Percentiles rank a stretch among this genome's conserved stretches.
Evolutionary conservation across 495 filamentous ascomycete genomes (phyloP).

Genomic region (Neurospora pannonica): DNA sequence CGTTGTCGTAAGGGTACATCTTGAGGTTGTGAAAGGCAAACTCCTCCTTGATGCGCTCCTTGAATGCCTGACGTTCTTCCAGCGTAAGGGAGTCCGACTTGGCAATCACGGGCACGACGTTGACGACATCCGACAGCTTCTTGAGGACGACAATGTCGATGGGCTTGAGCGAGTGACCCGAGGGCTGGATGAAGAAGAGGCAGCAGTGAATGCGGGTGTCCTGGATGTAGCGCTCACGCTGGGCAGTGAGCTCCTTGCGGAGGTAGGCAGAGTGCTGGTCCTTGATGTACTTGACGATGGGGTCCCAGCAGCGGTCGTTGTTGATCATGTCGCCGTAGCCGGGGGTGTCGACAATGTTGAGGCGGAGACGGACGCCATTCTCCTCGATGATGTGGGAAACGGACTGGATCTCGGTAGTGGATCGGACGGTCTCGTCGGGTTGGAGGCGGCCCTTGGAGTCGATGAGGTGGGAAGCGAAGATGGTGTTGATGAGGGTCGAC

Average conservation of each 20-base stretch:
- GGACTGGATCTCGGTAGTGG: conserved; percentile 95
- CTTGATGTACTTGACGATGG: conserved; percentile 99
- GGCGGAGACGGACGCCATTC: conserved; percentile 92
- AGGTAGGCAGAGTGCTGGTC: conserved; percentile 99
- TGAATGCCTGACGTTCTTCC: conserved; percentile 92
- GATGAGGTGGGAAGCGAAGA: conserved; percentile 99
- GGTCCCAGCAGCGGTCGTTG: conserved; percentile 98
- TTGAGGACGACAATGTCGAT: conserved; percentile 99
- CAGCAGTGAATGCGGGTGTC: conserved; percentile 99
- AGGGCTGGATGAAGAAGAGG: conserved; percentile 99
- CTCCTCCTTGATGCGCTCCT: conserved; percentile 98
- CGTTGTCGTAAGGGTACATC: conserved; percentile 99
- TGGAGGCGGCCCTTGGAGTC: conserved; percentile 92
- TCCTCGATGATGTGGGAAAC: conserved; percentile 99
- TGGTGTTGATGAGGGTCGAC: conserved; percentile 98
- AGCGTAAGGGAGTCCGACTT: conserved; percentile 95
- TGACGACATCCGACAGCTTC: conserved; percentile 98
- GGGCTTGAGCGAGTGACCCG: conserved; percentile 92
- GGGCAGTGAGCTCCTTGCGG: conserved; percentile 98
- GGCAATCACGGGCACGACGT: conserved; percentile 97
- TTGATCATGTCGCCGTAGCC: conserved; percentile 98
- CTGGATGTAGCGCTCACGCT: conserved; percentile 98
- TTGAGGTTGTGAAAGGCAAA: conserved; percentile 99
- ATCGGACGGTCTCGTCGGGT: conserved; percentile 85
- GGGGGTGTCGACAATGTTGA: conserved; percentile 96